These are phyloP conservation scores for Streptanthus diversifolius DNA, from an alignment of 345 rosid genomes.

Conservation along the genomic window DNA sequence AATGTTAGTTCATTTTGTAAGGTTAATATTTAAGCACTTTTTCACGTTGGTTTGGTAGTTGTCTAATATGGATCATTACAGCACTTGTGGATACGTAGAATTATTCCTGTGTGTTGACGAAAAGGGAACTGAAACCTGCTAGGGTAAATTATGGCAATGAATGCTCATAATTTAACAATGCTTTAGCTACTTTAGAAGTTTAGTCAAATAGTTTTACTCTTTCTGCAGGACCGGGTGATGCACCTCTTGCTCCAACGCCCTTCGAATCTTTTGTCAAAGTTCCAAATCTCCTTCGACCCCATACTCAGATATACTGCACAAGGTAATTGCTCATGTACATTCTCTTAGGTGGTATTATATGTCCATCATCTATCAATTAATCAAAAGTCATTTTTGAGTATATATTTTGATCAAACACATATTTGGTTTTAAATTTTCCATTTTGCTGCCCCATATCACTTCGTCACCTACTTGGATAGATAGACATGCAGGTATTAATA, in stretches of 20 bases:
- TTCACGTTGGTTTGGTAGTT: not conserved
- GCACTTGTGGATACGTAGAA: not conserved
- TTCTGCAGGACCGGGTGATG: conserved; percentile 71
- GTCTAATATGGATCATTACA: not conserved
- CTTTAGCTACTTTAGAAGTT: not conserved
- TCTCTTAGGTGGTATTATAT: not conserved
- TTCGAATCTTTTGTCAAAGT: conserved; percentile 95
- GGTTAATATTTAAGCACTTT: not conserved
- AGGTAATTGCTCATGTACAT: conserved; percentile 50
- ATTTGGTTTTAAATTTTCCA: not conserved
- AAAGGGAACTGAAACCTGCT: not conserved
- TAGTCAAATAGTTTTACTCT: conserved; percentile 17
- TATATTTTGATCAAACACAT: not conserved
- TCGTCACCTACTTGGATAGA: conserved; percentile 4
- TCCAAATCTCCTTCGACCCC: conserved; percentile 86
- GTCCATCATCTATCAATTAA: not conserved
- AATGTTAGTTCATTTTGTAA: not conserved
- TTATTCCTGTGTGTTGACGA: not conserved
- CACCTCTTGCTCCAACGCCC: conserved; percentile 86
- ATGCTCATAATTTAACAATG: not conserved
- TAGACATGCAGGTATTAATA: not conserved
- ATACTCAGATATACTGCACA: conserved; percentile 89
- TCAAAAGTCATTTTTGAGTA: not conserved
- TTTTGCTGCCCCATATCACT: not conserved
- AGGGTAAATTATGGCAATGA: not conserved